Conservation (phyloP, 2,329 filamentous ascomycete species). For the Botrytis fabae region DNA sequence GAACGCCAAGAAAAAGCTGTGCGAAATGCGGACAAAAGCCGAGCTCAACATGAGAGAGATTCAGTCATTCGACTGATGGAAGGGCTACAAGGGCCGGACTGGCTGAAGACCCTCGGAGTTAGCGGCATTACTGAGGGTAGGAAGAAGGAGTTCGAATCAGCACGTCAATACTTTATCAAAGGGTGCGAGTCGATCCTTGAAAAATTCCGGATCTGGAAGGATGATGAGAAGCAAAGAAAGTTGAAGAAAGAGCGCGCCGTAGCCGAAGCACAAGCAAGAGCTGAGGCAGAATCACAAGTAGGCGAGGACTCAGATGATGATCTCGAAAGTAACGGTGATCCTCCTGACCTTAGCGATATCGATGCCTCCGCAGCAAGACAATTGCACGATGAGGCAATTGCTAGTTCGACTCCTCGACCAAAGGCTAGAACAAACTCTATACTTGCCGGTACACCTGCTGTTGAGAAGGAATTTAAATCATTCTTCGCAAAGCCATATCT, state of each 20-base stretch:
- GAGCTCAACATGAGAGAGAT: slow-evolving; percentile 66
- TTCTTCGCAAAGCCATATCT: slow-evolving; percentile 75
- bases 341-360: slow-evolving; percentile 66
- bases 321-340: slow-evolving; percentile 41
- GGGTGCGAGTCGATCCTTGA: slow-evolving; percentile 80
- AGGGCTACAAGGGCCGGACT: slow-evolving; percentile 85
- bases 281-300: slow-evolving; percentile 39
- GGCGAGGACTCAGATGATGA: slow-evolving; percentile 54
- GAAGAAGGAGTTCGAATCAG: slow-evolving; percentile 83
- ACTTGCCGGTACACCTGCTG: slow-evolving; percentile 35
- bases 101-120: slow-evolving; percentile 89
- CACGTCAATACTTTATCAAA: slow-evolving; percentile 78
- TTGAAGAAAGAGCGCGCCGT: slow-evolving; percentile 68
- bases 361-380: slow-evolving; percentile 73
- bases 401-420: slow-evolving; percentile 33
- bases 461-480: slow-evolving; percentile 70
- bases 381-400: slow-evolving; percentile 54
- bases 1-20: slow-evolving; percentile 63
- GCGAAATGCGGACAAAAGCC: slow-evolving; percentile 63
- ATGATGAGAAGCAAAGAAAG: slow-evolving; percentile 84
- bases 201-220: slow-evolving; percentile 85
- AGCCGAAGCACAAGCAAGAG: slow-evolving; percentile 49
- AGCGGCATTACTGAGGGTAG: slow-evolving; percentile 77
- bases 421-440: slow-evolving; percentile 27
- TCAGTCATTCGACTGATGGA: slow-evolving; percentile 69